Conservation (phyloP, 2,329 filamentous ascomycete species). For the Hymenoscyphus infarciens region DNA sequence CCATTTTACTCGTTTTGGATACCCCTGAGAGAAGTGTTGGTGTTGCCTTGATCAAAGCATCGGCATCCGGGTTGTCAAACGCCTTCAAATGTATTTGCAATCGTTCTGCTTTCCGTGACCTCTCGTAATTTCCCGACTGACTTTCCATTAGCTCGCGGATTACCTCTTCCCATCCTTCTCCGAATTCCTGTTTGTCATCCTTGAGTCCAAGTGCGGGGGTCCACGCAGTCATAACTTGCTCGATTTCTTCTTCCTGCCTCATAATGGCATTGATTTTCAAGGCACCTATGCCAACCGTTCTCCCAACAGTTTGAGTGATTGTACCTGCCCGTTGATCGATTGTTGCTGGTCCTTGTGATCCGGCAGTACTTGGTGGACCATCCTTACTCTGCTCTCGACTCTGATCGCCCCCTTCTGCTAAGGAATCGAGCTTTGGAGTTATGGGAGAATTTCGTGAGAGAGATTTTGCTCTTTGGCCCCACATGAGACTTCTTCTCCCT, state of each 20-base stretch:
- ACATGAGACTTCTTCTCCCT: slow-evolving; percentile 65
- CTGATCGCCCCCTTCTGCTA: slow-evolving; percentile 33
- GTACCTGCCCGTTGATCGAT: slow-evolving; percentile 32
- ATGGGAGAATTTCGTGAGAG: slow-evolving; percentile 48
- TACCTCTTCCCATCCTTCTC: slow-evolving; percentile 68
- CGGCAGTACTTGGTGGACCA: slow-evolving; percentile 52
- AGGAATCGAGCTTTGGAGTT: slow-evolving; percentile 48
- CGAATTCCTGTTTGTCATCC: slow-evolving; percentile 55
- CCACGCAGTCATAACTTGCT: slow-evolving; percentile 78
- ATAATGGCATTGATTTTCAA: slow-evolving; percentile 73
- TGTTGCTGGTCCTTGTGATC: slow-evolving; percentile 43
- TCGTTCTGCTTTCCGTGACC: slow-evolving; percentile 68
- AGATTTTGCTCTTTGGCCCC: slow-evolving; percentile 57
- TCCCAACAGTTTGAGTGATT: slow-evolving; percentile 52
- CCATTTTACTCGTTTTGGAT: slow-evolving; percentile 79
- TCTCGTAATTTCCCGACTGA: slow-evolving; percentile 69
- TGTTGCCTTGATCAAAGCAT: slow-evolving; percentile 76
- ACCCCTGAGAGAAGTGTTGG: slow-evolving; percentile 84
- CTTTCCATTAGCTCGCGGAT: slow-evolving; percentile 72
- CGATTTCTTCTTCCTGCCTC: slow-evolving; percentile 66
- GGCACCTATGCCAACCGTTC: slow-evolving; percentile 73
- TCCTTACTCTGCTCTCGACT: slow-evolving; percentile 22
- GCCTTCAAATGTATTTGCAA: slow-evolving; percentile 76
- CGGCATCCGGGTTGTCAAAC: slow-evolving; percentile 74
- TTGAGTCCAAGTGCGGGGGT: slow-evolving; percentile 53